These are phyloP conservation scores for Lojkania enalia DNA, from an alignment of 2,329 filamentous ascomycete genomes.

Conservation along the genomic window DNA sequence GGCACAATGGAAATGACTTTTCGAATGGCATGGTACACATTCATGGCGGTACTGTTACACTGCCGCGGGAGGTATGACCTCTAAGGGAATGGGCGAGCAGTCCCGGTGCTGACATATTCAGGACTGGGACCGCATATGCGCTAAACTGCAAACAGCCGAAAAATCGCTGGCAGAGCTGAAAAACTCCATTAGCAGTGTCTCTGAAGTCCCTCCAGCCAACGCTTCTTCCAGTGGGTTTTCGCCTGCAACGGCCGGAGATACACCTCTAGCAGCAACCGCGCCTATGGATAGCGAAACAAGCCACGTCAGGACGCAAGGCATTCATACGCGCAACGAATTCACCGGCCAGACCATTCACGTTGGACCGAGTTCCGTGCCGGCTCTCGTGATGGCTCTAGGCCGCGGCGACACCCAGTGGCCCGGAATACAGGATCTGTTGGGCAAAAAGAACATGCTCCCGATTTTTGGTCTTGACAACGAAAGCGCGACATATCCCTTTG, in stretches of 20 bases:
- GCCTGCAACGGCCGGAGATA: slow-evolving; percentile 35
- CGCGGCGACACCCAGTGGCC: slow-evolving; percentile 52
- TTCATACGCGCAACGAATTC: slow-evolving; percentile 63
- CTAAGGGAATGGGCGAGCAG: background rate
- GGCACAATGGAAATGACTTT: slow-evolving; percentile 42
- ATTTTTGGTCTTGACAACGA: slow-evolving; percentile 67
- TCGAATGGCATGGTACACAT: slow-evolving; percentile 45
- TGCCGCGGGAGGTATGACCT: slow-evolving; percentile 41
- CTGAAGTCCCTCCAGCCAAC: slow-evolving; percentile 36
- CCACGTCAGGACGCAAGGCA: slow-evolving; percentile 56
- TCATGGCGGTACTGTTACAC: slow-evolving; percentile 45
- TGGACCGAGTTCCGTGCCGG: slow-evolving; percentile 64
- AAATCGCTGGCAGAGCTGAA: slow-evolving; percentile 51
- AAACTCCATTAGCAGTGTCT: slow-evolving; percentile 43
- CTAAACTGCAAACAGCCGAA: slow-evolving; percentile 53
- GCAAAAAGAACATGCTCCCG: slow-evolving; percentile 62
- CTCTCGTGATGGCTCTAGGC: slow-evolving; percentile 59
- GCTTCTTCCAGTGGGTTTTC: slow-evolving; percentile 39
- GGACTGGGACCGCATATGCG: slow-evolving; percentile 54
- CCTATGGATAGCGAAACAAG: slow-evolving; percentile 43
- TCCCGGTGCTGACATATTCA: slow-evolving; percentile 27
- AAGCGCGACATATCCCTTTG: slow-evolving; percentile 66
- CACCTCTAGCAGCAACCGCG: slow-evolving; percentile 37
- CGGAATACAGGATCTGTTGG: slow-evolving; percentile 60
- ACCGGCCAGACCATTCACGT: slow-evolving; percentile 65